Percentiles rank a stretch among this genome's conserved stretches.
Evolutionary conservation across 495 filamentous ascomycete species (phyloP).

Genomic region (Neurospora sp.): DNA sequence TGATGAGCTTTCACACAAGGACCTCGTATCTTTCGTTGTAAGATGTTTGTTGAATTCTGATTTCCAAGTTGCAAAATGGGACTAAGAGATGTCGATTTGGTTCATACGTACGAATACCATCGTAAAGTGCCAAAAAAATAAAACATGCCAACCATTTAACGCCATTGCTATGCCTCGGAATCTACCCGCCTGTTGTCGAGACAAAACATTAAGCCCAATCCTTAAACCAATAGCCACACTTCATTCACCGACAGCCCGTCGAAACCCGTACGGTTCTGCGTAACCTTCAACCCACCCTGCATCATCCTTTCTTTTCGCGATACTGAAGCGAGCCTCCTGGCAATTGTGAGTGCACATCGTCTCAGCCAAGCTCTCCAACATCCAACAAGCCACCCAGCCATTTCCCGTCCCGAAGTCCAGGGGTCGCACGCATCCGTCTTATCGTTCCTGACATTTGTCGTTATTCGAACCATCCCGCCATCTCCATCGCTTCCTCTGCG

Average conservation of each 20-base stretch:
- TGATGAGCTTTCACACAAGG: not conserved
- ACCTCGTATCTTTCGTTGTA: not conserved
- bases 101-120: not conserved
- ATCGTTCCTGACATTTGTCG: not conserved
- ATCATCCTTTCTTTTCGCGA: not conserved
- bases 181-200: not conserved
- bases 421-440: not conserved
- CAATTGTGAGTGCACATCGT: not conserved
- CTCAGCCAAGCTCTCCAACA: not conserved
- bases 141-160: constrained; percentile 1
- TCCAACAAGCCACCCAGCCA: not conserved
- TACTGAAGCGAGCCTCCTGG: not conserved
- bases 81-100: not conserved
- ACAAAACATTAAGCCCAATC: not conserved
- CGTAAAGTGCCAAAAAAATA: not conserved
- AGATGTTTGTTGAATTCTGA: not conserved
- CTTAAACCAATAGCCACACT: not conserved
- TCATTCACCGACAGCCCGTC: not conserved
- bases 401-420: not conserved
- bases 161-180: constrained; percentile 12
- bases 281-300: not conserved
- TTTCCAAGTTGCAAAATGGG: not conserved
- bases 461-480: not conserved
- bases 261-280: not conserved
- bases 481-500: not conserved